These are phyloP conservation scores for Sarocladiaceae sp. DNA, from an alignment of 2,329 filamentous ascomycete species.

Conservation along the genomic window DNA sequence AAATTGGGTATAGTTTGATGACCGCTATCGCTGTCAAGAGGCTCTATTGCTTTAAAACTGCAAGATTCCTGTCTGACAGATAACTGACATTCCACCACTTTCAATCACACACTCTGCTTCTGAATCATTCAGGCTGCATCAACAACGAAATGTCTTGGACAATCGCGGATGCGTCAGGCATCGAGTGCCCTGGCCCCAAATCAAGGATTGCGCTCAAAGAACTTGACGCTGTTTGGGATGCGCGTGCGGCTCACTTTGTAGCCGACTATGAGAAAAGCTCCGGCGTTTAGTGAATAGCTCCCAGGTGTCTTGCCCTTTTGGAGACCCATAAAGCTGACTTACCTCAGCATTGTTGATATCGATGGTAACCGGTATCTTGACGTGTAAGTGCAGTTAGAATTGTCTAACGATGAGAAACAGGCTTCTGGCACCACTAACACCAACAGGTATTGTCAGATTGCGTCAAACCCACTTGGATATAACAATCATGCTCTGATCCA, in stretches of 20 bases:
- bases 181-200: background rate
- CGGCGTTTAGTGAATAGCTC: no score
- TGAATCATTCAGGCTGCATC: background rate
- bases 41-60: no score
- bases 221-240: background rate
- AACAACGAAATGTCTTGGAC: background rate
- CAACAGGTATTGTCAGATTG: constrained; percentile 67
- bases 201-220: background rate
- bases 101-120: background rate
- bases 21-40: no score
- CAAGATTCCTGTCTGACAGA: no score
- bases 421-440: background rate
- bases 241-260: constrained; percentile 23
- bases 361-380: constrained; percentile 43
- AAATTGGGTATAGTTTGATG: no score
- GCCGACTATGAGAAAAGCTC: no score
- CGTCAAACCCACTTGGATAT: constrained; percentile 77
- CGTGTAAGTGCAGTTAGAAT: constrained; percentile 28
- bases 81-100: background rate
- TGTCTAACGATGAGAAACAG: background rate
- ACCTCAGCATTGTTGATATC: constrained; percentile 40
- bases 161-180: background rate
- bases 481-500: constrained; percentile 64
- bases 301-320: no score
- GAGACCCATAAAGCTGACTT: no score